Evolutionary conservation across 2,329 filamentous ascomycete species (phyloP), one percentile per base, ranked within the genome.

Genomic region (Sarocladium kiliense): DNA sequence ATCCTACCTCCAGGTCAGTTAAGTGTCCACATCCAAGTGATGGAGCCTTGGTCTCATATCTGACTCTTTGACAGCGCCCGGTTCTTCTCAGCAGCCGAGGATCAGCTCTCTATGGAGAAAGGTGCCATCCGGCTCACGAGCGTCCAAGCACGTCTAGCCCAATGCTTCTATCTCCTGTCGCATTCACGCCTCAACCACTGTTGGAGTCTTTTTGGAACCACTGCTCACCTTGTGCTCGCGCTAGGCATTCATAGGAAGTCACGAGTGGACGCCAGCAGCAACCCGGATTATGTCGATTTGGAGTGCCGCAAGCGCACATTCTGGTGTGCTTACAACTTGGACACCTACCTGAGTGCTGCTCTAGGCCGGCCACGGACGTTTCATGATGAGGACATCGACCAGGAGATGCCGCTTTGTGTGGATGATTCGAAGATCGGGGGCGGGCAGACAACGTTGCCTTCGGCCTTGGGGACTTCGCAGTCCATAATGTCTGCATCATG

Each of bases 301-400:
- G 71, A 76, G 55, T 73, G 70, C 53, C 67, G 73, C 1, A 66
- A 69, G 21, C 64, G 74, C 1, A 74, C 82, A 0, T 86, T 88
- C 54, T 87, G 84, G 85, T 81, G 79, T 30, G 79, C 81, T 0
- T 87, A 87, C 61, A 80, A 77, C 14, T 68, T 87, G 3, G 83
- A 87, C 62, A 83, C 80, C 53, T 87, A 87, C 58, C 72, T 88
- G 12, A 83, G 82, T 55, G 79, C 81, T 19, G 79, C 82, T 51
- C 74, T 86, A 10, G 84, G 84, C 1, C 72, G 84, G 18, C 84
- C 85, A 1, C 68, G 79, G 16, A 75, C 82, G 2, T 81, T 86
- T 50, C 84, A 84, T 56, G 81, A 86, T 49, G 82, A 86, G 44
- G 82, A 86, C 55, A 84, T 86, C 53, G 83, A 86, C 58, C 81